Conservation (phyloP, 345 rosid genomes). For the Trapa incisa region DNA sequence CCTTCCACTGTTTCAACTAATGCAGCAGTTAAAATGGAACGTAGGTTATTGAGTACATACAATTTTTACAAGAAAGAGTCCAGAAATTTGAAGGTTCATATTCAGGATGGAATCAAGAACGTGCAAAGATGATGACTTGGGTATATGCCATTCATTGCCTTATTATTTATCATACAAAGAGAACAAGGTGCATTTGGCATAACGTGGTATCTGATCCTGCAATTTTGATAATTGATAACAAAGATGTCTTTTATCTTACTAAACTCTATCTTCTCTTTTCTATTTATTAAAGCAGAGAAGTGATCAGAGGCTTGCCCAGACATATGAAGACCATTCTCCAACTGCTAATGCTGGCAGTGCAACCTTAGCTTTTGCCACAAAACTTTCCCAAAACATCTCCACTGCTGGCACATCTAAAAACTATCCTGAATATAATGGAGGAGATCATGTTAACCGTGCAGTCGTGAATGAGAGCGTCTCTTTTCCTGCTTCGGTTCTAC, state of each 20-base stretch:
- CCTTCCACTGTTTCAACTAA: neutral
- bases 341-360: constrained; percentile 19
- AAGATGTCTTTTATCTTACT: neutral
- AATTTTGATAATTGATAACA: neutral
- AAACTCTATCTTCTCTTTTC: constrained; percentile 2
- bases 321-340: constrained; percentile 31
- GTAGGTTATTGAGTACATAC: constrained; percentile 92
- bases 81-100: constrained; percentile 56
- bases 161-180: neutral
- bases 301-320: constrained; percentile 34
- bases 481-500: constrained; percentile 53
- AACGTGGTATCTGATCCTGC: neutral
- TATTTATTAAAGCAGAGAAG: constrained; percentile 33
- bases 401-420: constrained; percentile 28
- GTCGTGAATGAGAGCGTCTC: constrained; percentile 26
- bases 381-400: constrained; percentile 33
- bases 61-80: constrained; percentile 75
- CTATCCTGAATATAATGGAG: constrained; percentile 26
- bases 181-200: neutral
- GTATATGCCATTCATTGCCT: constrained; percentile 35
- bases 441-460: constrained; percentile 29
- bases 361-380: constrained; percentile 31
- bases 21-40: neutral
- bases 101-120: constrained; percentile 66
- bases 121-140: constrained; percentile 55